Conservation (phyloP, 78 protist genomes). For the Monocercomonoides exilis region DNA sequence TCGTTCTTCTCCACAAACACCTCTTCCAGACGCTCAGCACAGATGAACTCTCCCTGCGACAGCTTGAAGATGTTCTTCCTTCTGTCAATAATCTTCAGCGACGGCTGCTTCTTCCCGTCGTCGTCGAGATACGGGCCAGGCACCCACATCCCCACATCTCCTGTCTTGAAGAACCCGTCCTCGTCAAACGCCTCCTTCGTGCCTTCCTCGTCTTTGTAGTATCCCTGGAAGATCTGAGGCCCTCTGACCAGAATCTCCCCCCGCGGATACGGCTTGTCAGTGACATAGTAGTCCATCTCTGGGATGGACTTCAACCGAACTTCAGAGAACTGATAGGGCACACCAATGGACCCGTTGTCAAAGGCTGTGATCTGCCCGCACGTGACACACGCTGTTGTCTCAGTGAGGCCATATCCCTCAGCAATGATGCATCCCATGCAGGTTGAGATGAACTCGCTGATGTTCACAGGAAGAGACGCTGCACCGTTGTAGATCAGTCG, state of each 20-base stretch:
- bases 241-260: slow-evolving; percentile 16
- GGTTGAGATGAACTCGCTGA: not conserved
- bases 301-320: not conserved
- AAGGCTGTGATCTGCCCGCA: not conserved
- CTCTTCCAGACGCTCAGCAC: not conserved
- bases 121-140: not conserved
- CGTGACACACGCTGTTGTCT: not conserved
- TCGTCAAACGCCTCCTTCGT: not conserved
- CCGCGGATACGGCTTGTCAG: slow-evolving; percentile 6
- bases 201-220: slow-evolving; percentile 17
- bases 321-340: not conserved
- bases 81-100: slow-evolving; percentile 3
- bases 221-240: slow-evolving; percentile 4
- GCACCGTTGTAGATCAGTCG: slow-evolving; percentile 13
- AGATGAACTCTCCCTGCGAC: slow-evolving; percentile 2
- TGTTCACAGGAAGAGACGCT: not conserved
- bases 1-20: not conserved
- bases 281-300: slow-evolving; percentile 13
- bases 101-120: not conserved
- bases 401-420: slow-evolving; percentile 23
- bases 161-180: slow-evolving; percentile 17
- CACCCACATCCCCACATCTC: slow-evolving; percentile 19
- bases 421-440: not conserved
- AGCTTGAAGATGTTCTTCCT: slow-evolving; percentile 17
- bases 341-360: not conserved